phyloP scores from a whole-genome alignment of 768 basidiomycete species.

The Tephrocybe sp. region DNA sequence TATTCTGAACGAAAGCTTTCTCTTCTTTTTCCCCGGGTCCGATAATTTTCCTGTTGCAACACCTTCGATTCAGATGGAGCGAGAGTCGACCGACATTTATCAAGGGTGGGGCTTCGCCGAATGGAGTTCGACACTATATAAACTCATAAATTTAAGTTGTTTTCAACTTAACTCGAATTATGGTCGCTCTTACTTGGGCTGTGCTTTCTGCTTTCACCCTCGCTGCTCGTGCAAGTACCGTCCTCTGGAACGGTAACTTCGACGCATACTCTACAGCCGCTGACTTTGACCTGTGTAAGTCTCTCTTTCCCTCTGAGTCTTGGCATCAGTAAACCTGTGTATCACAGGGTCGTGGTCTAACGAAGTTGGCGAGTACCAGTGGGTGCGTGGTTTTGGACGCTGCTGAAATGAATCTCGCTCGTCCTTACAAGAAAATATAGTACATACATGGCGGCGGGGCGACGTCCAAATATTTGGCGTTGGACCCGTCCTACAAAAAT shows the following conservation, averaged over 20 bases:
- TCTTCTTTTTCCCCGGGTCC: conserved; percentile 28
- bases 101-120: conserved; percentile 10
- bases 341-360: conserved; percentile 52
- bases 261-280: conserved; percentile 41
- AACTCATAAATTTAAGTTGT: background rate
- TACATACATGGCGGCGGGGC: conserved; percentile 55
- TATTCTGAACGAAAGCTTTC: conserved; percentile 5
- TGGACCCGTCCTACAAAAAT: conserved; percentile 53
- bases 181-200: conserved; percentile 28
- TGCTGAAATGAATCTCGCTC: background rate
- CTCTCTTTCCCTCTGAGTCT: background rate
- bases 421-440: conserved; percentile 17
- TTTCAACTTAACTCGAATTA: conserved; percentile 2
- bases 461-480: conserved; percentile 51
- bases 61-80: conserved; percentile 20
- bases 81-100: conserved; percentile 31
- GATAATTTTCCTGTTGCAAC: conserved; percentile 32
- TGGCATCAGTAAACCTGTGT: background rate
- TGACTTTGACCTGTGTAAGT: conserved; percentile 53
- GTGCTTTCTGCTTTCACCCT: conserved; percentile 31
- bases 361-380: conserved; percentile 55
- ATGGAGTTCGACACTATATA: conserved; percentile 7
- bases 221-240: conserved; percentile 44
- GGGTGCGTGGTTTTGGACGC: conserved; percentile 31
- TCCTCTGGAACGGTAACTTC: conserved; percentile 55